Percentiles rank a stretch among this genome's conserved stretches.
Evolutionary conservation across 2,329 filamentous ascomycete genomes (phyloP).

Genomic region (Ilyonectria sp.): DNA sequence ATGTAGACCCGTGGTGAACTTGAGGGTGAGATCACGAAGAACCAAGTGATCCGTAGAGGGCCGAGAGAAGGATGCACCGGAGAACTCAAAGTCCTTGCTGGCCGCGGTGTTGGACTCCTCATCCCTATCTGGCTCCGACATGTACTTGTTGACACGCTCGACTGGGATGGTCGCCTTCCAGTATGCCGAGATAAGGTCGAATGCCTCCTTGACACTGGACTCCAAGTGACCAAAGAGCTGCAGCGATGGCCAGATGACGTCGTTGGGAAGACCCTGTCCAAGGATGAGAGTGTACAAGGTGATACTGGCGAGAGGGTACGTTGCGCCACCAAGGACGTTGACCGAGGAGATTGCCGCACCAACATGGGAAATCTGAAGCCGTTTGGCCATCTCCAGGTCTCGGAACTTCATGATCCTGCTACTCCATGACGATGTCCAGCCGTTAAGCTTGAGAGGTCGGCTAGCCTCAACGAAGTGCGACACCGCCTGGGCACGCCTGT

Average conservation of each 20-base stretch:
- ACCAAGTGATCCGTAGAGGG: constrained; percentile 74
- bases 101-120: constrained; percentile 57
- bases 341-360: constrained; percentile 72
- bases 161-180: constrained; percentile 89
- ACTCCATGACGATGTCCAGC: constrained; percentile 57
- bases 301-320: constrained; percentile 87
- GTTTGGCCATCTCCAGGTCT: constrained; percentile 54
- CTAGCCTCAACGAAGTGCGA: constrained; percentile 91
- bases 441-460: constrained; percentile 70
- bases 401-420: constrained; percentile 55
- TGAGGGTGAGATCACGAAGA: constrained; percentile 62
- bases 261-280: constrained; percentile 78
- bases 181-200: constrained; percentile 80
- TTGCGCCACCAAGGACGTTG: constrained; percentile 79
- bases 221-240: constrained; percentile 86
- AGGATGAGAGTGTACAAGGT: constrained; percentile 84
- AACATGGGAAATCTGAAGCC: constrained; percentile 55
- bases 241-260: constrained; percentile 89
- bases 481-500: constrained; percentile 83
- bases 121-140: constrained; percentile 86
- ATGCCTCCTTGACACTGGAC: constrained; percentile 80
- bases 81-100: constrained; percentile 65
- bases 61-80: constrained; percentile 83
- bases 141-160: constrained; percentile 86
- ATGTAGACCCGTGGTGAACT: constrained; percentile 66